A percentile compares a stretch with the other conserved stretches of the same genome.
These are phyloP conservation scores for Aureobasidium musti DNA, from an alignment of 2,329 filamentous ascomycete genomes.

Conservation along the genomic window DNA sequence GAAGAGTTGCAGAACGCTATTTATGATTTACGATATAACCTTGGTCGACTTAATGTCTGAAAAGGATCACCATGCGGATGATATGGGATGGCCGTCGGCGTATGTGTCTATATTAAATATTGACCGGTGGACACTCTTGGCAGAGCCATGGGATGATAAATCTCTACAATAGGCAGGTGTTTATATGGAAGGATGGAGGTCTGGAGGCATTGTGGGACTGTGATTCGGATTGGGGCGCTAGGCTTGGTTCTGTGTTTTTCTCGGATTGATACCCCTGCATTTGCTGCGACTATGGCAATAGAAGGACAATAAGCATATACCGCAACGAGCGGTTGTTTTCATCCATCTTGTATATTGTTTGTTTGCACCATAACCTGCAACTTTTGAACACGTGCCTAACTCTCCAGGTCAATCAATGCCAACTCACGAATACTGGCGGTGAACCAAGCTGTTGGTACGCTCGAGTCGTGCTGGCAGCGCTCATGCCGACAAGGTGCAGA, in stretches of 20 bases:
- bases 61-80: slow-evolving; percentile 4
- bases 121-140: slow-evolving; percentile 10
- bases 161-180: background rate
- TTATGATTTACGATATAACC: slow-evolving; percentile 15
- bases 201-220: slow-evolving; percentile 4
- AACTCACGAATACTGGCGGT: background rate
- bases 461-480: background rate
- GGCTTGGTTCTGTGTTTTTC: background rate
- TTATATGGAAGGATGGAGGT: background rate
- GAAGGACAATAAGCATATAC: slow-evolving; percentile 13
- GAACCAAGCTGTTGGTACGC: background rate
- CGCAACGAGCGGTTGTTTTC: background rate
- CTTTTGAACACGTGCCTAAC: background rate
- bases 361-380: background rate
- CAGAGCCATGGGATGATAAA: slow-evolving; percentile 1
- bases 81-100: slow-evolving; percentile 8
- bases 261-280: slow-evolving; percentile 25
- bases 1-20: background rate
- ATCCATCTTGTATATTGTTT: slow-evolving; percentile 1
- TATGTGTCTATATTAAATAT: slow-evolving; percentile 22
- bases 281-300: slow-evolving; percentile 26
- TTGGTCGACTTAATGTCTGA: slow-evolving; percentile 23
- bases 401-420: background rate
- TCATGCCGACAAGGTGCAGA: background rate
- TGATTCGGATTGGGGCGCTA: background rate